A percentile compares a stretch with the other conserved stretches of the same genome.
These are phyloP conservation scores for Starmerella scarabaei DNA, from an alignment of 805 yeast genomes.

Conservation along the genomic window DNA sequence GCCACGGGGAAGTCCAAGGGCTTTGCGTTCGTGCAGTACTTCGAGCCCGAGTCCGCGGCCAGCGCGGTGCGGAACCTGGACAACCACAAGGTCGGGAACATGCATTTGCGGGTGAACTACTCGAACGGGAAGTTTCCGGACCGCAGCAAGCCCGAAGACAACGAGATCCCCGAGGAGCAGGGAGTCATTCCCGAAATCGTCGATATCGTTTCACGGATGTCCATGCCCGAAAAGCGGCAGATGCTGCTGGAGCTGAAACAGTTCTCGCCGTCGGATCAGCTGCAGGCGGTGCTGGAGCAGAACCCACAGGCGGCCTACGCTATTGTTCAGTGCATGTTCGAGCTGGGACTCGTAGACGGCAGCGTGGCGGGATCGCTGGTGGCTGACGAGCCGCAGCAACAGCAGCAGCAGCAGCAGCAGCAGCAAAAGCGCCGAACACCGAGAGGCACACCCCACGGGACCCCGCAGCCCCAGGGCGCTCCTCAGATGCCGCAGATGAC, in stretches of 20 bases:
- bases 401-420: constrained; percentile 1
- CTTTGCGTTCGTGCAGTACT: constrained; percentile 73
- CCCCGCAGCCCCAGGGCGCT: constrained; percentile 11
- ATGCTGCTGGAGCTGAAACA: constrained; percentile 45
- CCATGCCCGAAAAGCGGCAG: constrained; percentile 33
- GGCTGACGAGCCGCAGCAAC: constrained; percentile 1
- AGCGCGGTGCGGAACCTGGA: constrained; percentile 83
- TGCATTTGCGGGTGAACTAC: constrained; percentile 56
- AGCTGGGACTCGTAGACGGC: constrained; percentile 28
- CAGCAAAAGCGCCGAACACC: not conserved
- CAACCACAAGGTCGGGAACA: constrained; percentile 58
- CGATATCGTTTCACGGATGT: constrained; percentile 12
- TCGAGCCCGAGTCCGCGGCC: constrained; percentile 72
- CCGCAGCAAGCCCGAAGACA: constrained; percentile 21
- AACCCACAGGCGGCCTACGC: constrained; percentile 79
- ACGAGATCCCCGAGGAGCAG: constrained; percentile 8
- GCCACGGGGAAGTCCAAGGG: constrained; percentile 87
- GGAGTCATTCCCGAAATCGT: constrained; percentile 19
- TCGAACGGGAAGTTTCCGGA: constrained; percentile 15
- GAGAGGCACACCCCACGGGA: constrained; percentile 9
- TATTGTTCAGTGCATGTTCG: constrained; percentile 56
- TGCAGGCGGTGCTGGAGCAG: constrained; percentile 46
- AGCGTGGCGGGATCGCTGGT: constrained; percentile 16
- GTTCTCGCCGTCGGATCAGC: constrained; percentile 44
- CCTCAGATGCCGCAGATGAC: constrained; percentile 7